Evolutionary conservation across 2,329 filamentous ascomycete genomes (phyloP), one percentile per base, ranked within the genome.

Genomic region (Juglanconis sp.): DNA sequence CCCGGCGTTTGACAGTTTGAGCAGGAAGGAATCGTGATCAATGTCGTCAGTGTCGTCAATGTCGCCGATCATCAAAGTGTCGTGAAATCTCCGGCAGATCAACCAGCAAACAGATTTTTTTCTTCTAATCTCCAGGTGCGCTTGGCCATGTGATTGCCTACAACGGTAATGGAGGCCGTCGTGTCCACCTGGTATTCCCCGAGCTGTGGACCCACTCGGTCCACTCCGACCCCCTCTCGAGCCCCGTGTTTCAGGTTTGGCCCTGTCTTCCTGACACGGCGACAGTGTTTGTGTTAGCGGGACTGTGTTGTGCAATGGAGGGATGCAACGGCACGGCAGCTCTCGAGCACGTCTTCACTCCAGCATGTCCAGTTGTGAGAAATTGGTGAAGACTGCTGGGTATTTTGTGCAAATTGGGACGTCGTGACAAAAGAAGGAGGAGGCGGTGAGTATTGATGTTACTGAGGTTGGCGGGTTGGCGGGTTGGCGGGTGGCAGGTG

Each of bases 201-300:
- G 49, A 46, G 44, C 49, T 53, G n/a, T 31, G 42, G 38, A 17
- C 15, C 13, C 34, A 38, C 44, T 24, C 24, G 46, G 10, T 24
- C 46, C 46, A 48, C 46, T 36, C 47, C 48, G 38, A 48, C 38
- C 55, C 55, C 47, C 48, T 57, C 47, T 24, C 31, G n/a, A 9
- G 47, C 48, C 30, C 55, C 55, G 47, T 57, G 55, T 57, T 57
- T 57, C 55, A 52, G 48, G 48, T 52, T 57, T 42, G 11, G 30
- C 55, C 50, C 48, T 40, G 50, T 50, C 36, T 35, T 51, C 38
- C 36, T 54, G 52, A 54, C 52, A 54, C 52, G 34, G 36, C 34
- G 50, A 57, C 55, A 57, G 31, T 57, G 48, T 51, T 52, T 17
- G 47, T 57, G 46, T n/a, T 51, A 31, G 38, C 32, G 36, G 34